phyloP scores from a whole-genome alignment of 139 green algal species.

The Coelastrella sp. region DNA sequence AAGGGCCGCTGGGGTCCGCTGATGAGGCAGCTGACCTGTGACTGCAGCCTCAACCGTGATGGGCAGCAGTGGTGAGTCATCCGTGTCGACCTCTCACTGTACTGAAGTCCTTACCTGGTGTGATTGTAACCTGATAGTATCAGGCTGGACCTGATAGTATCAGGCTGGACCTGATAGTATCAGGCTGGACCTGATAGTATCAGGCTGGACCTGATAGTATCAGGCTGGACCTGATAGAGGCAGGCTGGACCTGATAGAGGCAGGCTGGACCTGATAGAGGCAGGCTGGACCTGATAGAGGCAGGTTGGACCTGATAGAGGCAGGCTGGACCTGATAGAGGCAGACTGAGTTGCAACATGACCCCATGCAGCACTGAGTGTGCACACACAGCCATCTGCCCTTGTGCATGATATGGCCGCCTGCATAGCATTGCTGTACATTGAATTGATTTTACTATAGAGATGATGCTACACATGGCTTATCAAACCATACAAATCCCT shows the following conservation, averaged over 20 bases:
- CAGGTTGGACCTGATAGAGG: not conserved
- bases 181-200: not conserved
- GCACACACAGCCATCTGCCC: too few species aligned
- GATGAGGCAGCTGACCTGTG: not conserved
- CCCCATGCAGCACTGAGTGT: too few species aligned
- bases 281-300: not conserved
- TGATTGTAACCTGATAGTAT: not conserved
- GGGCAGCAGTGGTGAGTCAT: not conserved
- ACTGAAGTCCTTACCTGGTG: not conserved
- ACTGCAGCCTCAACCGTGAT: not conserved
- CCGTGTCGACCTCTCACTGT: not conserved
- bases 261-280: not conserved
- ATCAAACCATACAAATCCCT: too few species aligned
- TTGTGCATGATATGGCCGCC: too few species aligned
- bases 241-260: not conserved
- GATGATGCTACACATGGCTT: too few species aligned
- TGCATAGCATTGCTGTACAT: too few species aligned
- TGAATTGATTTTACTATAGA: too few species aligned
- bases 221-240: not conserved
- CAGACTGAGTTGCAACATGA: too few species aligned
- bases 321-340: not conserved
- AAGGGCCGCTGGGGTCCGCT: not conserved
- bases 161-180: not conserved
- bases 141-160: not conserved
- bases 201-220: not conserved